Conservation (phyloP, 2,329 filamentous ascomycete genomes). For the Calonectria pseudoreteaudii region DNA sequence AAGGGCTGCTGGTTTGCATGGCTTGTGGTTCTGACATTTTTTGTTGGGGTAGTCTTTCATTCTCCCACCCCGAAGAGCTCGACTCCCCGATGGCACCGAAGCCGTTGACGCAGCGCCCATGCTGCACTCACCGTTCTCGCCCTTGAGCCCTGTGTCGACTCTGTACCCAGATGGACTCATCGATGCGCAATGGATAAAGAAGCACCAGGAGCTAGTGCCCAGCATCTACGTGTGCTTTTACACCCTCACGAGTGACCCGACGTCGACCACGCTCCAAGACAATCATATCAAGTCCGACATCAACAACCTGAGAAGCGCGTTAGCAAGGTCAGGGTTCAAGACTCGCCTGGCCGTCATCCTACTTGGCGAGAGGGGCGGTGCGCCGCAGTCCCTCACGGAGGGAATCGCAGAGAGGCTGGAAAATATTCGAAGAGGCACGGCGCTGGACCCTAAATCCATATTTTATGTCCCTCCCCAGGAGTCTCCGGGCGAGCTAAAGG, state of each 20-base stretch:
- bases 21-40: conserved; percentile 41
- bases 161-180: conserved; percentile 93
- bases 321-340: conserved; percentile 79
- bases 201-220: conserved; percentile 88
- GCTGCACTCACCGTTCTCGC: conserved; percentile 93
- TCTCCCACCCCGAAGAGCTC: conserved; percentile 69
- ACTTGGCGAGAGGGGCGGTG: conserved; percentile 45
- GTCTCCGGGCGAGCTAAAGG: conserved; percentile 76
- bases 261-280: conserved; percentile 82
- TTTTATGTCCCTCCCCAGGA: conserved; percentile 85
- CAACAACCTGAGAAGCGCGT: conserved; percentile 76
- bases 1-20: conserved; percentile 25
- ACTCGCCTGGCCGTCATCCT: conserved; percentile 79
- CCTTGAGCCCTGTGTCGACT: conserved; percentile 83
- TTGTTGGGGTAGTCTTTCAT: conserved; percentile 59
- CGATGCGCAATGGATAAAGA: conserved; percentile 84
- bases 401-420: conserved; percentile 77
- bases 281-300: conserved; percentile 91
- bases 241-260: conserved; percentile 77
- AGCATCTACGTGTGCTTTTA: conserved; percentile 87
- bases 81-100: conserved; percentile 64
- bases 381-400: conserved; percentile 67
- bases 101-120: conserved; percentile 61
- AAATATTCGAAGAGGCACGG: conserved; percentile 82
- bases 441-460: conserved; percentile 84